phyloP scores from a whole-genome alignment of 2,329 filamentous ascomycete genomes.

The Colletotrichum noveboracense region DNA sequence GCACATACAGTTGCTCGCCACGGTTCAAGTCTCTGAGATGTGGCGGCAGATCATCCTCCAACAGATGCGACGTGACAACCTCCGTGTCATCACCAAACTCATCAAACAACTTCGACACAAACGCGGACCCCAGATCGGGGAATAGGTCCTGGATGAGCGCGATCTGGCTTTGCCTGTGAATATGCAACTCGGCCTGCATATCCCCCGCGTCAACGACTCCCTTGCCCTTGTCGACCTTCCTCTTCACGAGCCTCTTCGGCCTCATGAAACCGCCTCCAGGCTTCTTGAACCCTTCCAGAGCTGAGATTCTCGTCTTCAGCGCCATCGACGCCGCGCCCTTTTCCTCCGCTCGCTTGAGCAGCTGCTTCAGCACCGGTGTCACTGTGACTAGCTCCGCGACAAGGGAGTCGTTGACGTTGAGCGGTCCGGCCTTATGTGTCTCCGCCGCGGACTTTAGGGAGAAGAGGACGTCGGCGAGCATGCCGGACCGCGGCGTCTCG shows the following conservation, averaged over 20 bases:
- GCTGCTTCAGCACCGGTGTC: conserved; percentile 74
- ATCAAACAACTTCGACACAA: conserved; percentile 79
- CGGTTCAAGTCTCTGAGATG: conserved; percentile 70
- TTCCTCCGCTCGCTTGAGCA: conserved; percentile 59
- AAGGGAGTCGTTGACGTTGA: conserved; percentile 71
- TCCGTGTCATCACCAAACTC: conserved; percentile 81
- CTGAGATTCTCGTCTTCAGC: conserved; percentile 64
- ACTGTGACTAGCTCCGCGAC: conserved; percentile 81
- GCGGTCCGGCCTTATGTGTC: conserved; percentile 60
- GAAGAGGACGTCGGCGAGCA: conserved; percentile 84
- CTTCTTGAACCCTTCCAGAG: conserved; percentile 65
- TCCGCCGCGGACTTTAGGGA: conserved; percentile 76
- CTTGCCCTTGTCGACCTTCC: conserved; percentile 73
- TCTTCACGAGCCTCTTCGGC: conserved; percentile 54
- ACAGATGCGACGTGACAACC: conserved; percentile 78
- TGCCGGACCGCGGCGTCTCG: conserved; percentile 71
- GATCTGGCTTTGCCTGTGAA: conserved; percentile 84
- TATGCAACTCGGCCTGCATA: conserved; percentile 60
- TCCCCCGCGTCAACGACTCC: conserved; percentile 42
- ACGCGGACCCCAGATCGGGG: conserved; percentile 82
- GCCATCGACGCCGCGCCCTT: conserved; percentile 57
- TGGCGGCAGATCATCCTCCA: conserved; percentile 77
- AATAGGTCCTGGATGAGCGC: conserved; percentile 94
- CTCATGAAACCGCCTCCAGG: conserved; percentile 53
- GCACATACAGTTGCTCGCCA: conserved; percentile 63